Percentiles rank a stretch among this genome's conserved stretches.
Conservation (phyloP, 2,329 filamentous ascomycete genomes). For the Phaeoacremonium minimum region DNA sequence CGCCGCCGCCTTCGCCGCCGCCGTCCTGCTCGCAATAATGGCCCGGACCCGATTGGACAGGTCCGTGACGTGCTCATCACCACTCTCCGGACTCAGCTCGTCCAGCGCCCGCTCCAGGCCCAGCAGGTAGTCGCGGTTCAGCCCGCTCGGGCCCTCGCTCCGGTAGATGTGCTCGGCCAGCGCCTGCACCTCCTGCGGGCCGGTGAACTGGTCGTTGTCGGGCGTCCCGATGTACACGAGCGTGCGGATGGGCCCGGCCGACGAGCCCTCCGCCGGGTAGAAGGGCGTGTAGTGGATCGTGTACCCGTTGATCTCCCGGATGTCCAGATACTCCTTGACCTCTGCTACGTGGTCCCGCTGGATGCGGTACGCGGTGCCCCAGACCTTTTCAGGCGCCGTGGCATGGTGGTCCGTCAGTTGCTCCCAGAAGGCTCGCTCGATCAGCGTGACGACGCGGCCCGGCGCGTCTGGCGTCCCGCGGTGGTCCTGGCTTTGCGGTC, state of each 20-base stretch:
- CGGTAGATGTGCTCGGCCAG: constrained; percentile 77
- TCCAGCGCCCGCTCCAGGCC: constrained; percentile 72
- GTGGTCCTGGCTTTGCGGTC: constrained; percentile 86
- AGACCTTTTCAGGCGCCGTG: constrained; percentile 63
- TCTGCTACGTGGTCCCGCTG: constrained; percentile 65
- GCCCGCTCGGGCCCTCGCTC: constrained; percentile 78
- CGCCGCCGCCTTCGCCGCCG: constrained; percentile 10
- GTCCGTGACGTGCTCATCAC: constrained; percentile 81
- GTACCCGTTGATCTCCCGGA: constrained; percentile 96
- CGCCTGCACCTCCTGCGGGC: constrained; percentile 71
- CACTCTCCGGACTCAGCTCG: constrained; percentile 69
- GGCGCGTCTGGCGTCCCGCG: constrained; percentile 84
- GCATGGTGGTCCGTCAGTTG: constrained; percentile 66
- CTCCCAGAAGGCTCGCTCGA: constrained; percentile 79
- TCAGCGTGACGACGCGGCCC: constrained; percentile 89
- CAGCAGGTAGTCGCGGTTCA: constrained; percentile 86
- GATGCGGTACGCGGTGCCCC: constrained; percentile 92
- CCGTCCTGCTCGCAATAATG: constrained; percentile 39
- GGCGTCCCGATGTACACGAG: constrained; percentile 86
- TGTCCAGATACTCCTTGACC: constrained; percentile 85
- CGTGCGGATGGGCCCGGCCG: constrained; percentile 6
- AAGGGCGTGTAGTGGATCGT: constrained; percentile 89
- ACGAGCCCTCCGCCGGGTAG: constrained; percentile 44
- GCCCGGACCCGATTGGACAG: constrained; percentile 67
- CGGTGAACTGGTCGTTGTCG: constrained; percentile 87